phyloP scores from a whole-genome alignment of 768 basidiomycete genomes.

The Fomitopsis pulvina region DNA sequence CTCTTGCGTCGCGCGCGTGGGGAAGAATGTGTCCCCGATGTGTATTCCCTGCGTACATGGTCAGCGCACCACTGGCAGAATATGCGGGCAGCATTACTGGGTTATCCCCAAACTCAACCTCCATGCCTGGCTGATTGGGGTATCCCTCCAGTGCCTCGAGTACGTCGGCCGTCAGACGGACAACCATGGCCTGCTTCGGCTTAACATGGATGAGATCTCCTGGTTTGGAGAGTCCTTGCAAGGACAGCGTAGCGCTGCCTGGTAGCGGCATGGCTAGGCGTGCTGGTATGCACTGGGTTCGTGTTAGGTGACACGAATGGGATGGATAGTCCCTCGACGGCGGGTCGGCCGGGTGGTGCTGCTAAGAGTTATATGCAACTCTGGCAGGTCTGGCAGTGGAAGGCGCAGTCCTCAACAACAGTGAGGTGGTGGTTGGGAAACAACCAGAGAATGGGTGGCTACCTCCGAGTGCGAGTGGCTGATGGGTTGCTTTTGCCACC shows the following conservation, averaged over 20 bases:
- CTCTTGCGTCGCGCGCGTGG: conserved; percentile 50
- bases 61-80: background rate
- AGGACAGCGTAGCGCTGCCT: conserved; percentile 41
- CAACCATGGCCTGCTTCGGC: conserved; percentile 69
- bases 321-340: background rate
- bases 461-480: background rate
- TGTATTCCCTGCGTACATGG: conserved; percentile 46
- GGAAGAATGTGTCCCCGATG: conserved; percentile 59
- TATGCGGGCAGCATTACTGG: conserved; percentile 34
- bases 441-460: background rate
- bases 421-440: background rate
- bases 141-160: conserved; percentile 56
- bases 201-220: conserved; percentile 51
- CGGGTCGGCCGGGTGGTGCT: background rate
- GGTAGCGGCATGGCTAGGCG: conserved; percentile 58
- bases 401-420: background rate
- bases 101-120: conserved; percentile 55
- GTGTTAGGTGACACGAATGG: background rate
- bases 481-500: background rate
- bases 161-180: conserved; percentile 68
- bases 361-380: background rate
- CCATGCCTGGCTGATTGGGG: conserved; percentile 37
- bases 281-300: background rate
- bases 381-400: background rate
- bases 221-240: conserved; percentile 51